Evolutionary conservation across 177 flowering plant species (phyloP), one percentile per base, ranked within the genome.

Genomic region (Tripterygium wilfordii): DNA sequence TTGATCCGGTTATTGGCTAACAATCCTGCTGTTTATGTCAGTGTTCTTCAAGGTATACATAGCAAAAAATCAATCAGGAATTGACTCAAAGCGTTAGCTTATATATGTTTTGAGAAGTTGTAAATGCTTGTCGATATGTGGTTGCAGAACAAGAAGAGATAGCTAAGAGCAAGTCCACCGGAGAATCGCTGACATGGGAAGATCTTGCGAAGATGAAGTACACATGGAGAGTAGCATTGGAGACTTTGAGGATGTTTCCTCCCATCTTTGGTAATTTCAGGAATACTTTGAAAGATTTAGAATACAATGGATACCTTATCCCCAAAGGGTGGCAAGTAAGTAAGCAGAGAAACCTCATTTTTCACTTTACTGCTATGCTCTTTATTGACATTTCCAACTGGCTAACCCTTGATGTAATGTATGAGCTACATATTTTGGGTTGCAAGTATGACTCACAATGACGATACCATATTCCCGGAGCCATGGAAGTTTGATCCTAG

Each of bases 281-380:
- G 53, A 57, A 10, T 10, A 54, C 59, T 13, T 1, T 49, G 6
- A 60, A 49, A 51, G 69, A 66, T 30, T 54, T 71, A 14, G 51
- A 67, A 4, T 67, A 44, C 22, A 64, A 35, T 10, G 72, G 69
- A 9, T 67, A 67, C 48, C 46, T 61, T 25, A 67, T 71, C 22
- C 76, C 72, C 12, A 49, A 67, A 54, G 72, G 60, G 2, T 71
- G 76, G 72, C 64, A 71, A 32, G 76, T 71, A 51, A 56, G 69
- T 50, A 7, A 24, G n/a, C n/a, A n/a, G n/a, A n/a, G n/a, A 57
- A 36, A 4, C 37, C 5, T 18, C 25, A 27, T 2, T 22, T 19
- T 42, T 10, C 2, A n/a, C n/a, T 13, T 37, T 18, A 14, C 3
- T 4, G 1, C 9, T 1, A 3, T 36, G 18, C 28, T 10, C 16